Evolutionary conservation across 371 early-diverging fungal genomes (phyloP), one percentile per base, ranked within the genome.

Genomic region (Thermomucor indicae-seudaticae): DNA sequence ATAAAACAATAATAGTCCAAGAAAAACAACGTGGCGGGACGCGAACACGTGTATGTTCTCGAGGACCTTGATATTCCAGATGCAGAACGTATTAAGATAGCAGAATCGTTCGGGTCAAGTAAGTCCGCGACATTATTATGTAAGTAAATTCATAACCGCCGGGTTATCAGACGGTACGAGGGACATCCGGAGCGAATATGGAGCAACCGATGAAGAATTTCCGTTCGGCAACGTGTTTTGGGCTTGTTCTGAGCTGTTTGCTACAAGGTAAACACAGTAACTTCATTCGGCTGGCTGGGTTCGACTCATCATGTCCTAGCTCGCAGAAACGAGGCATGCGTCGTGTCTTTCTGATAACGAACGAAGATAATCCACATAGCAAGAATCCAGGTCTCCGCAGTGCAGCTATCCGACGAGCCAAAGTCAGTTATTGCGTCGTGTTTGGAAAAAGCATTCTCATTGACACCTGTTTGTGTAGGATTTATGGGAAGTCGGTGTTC

Each of bases 341-440:
- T 55, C 80, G 86, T 19, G 41, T 89, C 35, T 86, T 89, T 41
- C 43, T 89, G 3, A 72, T 88, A 40, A 88, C 90, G 19, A 77
- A 82, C 43, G 72, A 83, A 39, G 85, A 85, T 28, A 67, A 79
- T 46, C 90, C 90, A 2, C 79, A 82, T 43, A 24, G 53, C 0
- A 60, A 51, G 6, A 77, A 83, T 43, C 29, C 64, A 6, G 61
- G 60, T 4, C 53, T 81, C 32, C 60, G 75, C 32, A 64, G 67
- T 32, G 65, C 83, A 11, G 79, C 84, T 11, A 62, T 75, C 10
- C 76, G 74, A n/a, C 69, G 81, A 22, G 85, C 84, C 32, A 73
- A 75, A 47, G 72, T 65, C 32, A 46, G 49, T 56, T 34, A 12
- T 40, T 5, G 22, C 32, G 17, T 5, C 2, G 2, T 32, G 16